These are phyloP conservation scores for Rosellinia necatrix DNA, from an alignment of 2,329 filamentous ascomycete genomes.

Conservation along the genomic window DNA sequence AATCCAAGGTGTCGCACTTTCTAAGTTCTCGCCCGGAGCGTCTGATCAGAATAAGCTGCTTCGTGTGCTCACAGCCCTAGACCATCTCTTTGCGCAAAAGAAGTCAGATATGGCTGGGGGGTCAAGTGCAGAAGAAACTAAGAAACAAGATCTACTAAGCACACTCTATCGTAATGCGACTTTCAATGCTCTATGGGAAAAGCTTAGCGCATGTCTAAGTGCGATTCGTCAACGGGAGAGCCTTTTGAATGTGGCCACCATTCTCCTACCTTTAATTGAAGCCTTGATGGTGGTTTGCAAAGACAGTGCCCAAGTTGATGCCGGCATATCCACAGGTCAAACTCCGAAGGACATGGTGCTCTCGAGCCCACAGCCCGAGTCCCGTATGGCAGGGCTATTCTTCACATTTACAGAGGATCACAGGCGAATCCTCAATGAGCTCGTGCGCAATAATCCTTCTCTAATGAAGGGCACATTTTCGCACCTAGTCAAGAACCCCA, in stretches of 20 bases:
- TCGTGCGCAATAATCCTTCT: slow-evolving; percentile 95
- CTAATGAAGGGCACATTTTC: slow-evolving; percentile 99
- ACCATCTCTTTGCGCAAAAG: slow-evolving; percentile 89
- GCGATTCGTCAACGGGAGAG: slow-evolving; percentile 90
- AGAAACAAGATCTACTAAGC: slow-evolving; percentile 84
- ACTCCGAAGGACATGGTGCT: slow-evolving; percentile 69
- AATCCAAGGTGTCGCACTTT: slow-evolving; percentile 89
- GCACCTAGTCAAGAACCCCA: slow-evolving; percentile 94
- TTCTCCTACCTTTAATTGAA: slow-evolving; percentile 91
- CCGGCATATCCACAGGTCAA: slow-evolving; percentile 52
- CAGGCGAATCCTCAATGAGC: slow-evolving; percentile 95
- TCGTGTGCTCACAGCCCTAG: slow-evolving; percentile 87
- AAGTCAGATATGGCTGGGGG: slow-evolving; percentile 53
- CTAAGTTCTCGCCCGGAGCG: slow-evolving; percentile 93
- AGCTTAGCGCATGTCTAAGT: slow-evolving; percentile 84
- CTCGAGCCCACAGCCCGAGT: slow-evolving; percentile 78
- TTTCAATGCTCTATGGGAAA: slow-evolving; percentile 89
- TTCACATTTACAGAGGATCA: slow-evolving; percentile 98
- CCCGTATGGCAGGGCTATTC: slow-evolving; percentile 86
- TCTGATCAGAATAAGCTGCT: slow-evolving; percentile 97
- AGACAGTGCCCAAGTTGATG: slow-evolving; percentile 83
- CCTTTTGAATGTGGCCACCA: slow-evolving; percentile 96
- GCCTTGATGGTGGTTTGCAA: slow-evolving; percentile 99
- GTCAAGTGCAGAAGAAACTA: slow-evolving; percentile 56
- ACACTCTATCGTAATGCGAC: slow-evolving; percentile 89